Conservation (phyloP, 1,284 basidiomycete species). For the Apiotrichum veenhuisii region DNA sequence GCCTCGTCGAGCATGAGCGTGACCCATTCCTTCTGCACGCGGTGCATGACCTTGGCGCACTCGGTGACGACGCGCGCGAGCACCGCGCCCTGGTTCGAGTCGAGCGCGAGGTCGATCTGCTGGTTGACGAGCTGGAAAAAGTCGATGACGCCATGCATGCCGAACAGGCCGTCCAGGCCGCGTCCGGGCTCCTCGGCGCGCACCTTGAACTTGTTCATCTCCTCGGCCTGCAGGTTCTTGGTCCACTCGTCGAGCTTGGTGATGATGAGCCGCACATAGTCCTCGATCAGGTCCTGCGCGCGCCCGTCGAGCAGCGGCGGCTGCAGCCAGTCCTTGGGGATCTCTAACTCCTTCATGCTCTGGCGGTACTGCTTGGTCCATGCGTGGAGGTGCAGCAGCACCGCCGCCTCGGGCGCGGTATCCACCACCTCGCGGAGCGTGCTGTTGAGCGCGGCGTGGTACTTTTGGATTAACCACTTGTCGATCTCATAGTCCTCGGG, state of each 20-base stretch:
- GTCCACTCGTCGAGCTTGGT: slow-evolving; percentile 98
- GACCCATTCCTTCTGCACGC: slow-evolving; percentile 85
- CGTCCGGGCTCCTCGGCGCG: slow-evolving; percentile 83
- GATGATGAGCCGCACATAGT: slow-evolving; percentile 90
- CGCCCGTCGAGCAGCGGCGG: slow-evolving; percentile 89
- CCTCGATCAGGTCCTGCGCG: slow-evolving; percentile 89
- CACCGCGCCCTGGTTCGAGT: slow-evolving; percentile 92
- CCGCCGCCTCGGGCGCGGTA: slow-evolving; percentile 77
- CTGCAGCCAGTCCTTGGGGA: slow-evolving; percentile 75
- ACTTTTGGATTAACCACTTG: slow-evolving; percentile 77
- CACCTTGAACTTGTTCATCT: slow-evolving; percentile 76
- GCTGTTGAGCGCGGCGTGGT: slow-evolving; percentile 82
- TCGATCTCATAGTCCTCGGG: slow-evolving; percentile 88
- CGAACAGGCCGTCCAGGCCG: slow-evolving; percentile 83
- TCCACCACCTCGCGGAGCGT: slow-evolving; percentile 69
- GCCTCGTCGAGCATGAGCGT: slow-evolving; percentile 78
- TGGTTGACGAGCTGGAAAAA: slow-evolving; percentile 99
- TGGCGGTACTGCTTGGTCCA: slow-evolving; percentile 95
- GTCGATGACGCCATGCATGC: slow-evolving; percentile 87
- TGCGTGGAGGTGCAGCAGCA: slow-evolving; percentile 78
- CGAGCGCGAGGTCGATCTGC: slow-evolving; percentile 89
- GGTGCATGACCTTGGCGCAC: slow-evolving; percentile 81
- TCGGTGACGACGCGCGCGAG: slow-evolving; percentile 87
- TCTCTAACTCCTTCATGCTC: slow-evolving; percentile 88
- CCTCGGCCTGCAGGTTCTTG: slow-evolving; percentile 85